Evolutionary conservation across 2,329 filamentous ascomycete species (phyloP).

Genomic region (Lasiodiplodia citricola): DNA sequence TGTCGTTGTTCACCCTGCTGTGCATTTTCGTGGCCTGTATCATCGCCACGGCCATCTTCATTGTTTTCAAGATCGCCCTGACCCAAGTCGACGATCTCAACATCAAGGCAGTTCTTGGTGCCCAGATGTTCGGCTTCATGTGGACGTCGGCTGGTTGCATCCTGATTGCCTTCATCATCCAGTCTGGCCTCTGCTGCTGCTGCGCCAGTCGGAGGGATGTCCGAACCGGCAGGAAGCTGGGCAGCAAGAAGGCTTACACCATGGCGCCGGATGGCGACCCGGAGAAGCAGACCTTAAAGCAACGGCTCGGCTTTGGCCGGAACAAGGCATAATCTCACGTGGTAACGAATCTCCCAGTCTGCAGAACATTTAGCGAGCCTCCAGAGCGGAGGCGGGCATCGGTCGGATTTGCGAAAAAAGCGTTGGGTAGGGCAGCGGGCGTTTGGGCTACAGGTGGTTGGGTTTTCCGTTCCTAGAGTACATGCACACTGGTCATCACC

Average conservation of each 20-base stretch:
- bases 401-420: constrained; percentile 4
- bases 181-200: constrained; percentile 79
- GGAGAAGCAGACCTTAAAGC: constrained; percentile 13
- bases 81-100: constrained; percentile 74
- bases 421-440: constrained; percentile 14
- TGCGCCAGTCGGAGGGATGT: constrained; percentile 65
- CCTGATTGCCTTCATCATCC: constrained; percentile 71
- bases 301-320: constrained; percentile 13
- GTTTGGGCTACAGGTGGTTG: constrained; percentile 2
- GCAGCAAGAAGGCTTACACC: constrained; percentile 37
- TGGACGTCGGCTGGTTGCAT: constrained; percentile 77
- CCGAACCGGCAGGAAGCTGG: constrained; percentile 52
- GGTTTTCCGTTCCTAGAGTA: not conserved
- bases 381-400: not conserved
- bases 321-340: constrained; percentile 17
- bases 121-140: constrained; percentile 83
- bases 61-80: constrained; percentile 80
- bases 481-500: constrained; percentile 5
- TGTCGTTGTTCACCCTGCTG: constrained; percentile 71
- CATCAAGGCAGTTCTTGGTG: constrained; percentile 72
- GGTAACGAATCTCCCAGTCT: constrained; percentile 22
- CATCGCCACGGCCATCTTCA: constrained; percentile 82
- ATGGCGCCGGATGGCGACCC: constrained; percentile 21
- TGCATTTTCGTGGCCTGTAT: constrained; percentile 71
- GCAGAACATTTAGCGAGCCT: not conserved